A percentile compares a stretch with the other conserved stretches of the same genome.
Conservation (phyloP, 495 filamentous ascomycete genomes). For the Trichoderma orchidacearum region DNA sequence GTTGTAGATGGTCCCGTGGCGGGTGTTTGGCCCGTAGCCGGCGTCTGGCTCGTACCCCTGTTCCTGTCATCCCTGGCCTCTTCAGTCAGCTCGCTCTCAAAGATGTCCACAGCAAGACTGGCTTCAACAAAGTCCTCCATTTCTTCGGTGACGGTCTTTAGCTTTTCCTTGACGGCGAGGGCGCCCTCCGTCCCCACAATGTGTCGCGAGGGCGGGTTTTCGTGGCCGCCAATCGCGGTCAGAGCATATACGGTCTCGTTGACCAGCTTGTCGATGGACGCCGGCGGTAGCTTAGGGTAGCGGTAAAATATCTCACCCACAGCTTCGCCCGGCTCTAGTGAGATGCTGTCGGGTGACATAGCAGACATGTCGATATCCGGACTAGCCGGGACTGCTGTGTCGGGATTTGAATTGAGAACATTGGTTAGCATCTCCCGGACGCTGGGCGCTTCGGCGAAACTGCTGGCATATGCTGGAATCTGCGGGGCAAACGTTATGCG, state of each 20-base stretch:
- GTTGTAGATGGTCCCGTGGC: background rate
- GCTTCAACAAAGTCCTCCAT: slow-evolving; percentile 90
- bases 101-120: slow-evolving; percentile 72
- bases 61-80: slow-evolving; percentile 27
- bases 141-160: slow-evolving; percentile 93
- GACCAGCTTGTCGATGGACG: slow-evolving; percentile 55
- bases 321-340: slow-evolving; percentile 1
- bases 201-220: slow-evolving; percentile 87
- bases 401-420: slow-evolving; percentile 45
- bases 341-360: background rate
- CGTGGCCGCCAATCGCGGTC: slow-evolving; percentile 81
- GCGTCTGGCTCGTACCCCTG: background rate
- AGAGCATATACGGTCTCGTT: slow-evolving; percentile 87
- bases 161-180: slow-evolving; percentile 81
- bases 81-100: slow-evolving; percentile 33
- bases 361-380: background rate
- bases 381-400: slow-evolving; percentile 28
- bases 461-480: slow-evolving; percentile 56
- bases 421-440: slow-evolving; percentile 69
- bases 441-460: slow-evolving; percentile 63
- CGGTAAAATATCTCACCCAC: slow-evolving; percentile 48
- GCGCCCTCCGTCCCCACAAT: slow-evolving; percentile 90
- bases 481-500: slow-evolving; percentile 70
- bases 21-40: background rate
- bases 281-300: slow-evolving; percentile 53